A percentile compares a stretch with the other conserved stretches of the same genome.
Evolutionary conservation across 2,329 filamentous ascomycete genomes (phyloP).

Genomic region (Bipolaris bicolor): DNA sequence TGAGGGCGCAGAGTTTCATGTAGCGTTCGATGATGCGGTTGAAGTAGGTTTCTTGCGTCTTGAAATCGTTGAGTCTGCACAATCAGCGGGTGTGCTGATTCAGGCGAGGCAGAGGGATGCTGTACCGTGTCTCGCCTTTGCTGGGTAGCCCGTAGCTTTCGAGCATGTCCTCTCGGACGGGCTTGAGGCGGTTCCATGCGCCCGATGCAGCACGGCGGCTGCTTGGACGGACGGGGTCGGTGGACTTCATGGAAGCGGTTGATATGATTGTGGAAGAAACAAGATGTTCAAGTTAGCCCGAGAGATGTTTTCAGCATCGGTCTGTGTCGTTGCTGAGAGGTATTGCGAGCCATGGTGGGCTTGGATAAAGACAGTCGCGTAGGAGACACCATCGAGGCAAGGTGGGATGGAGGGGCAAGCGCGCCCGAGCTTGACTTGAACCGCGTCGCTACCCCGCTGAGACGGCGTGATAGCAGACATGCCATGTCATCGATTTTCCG

Average conservation of each 20-base stretch:
- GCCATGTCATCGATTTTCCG: not conserved
- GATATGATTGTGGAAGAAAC: not conserved
- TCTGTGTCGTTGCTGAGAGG: conserved; percentile 1
- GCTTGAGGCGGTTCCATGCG: conserved; percentile 63
- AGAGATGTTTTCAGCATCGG: not conserved
- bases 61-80: conserved; percentile 63
- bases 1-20: conserved; percentile 83
- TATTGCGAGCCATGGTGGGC: conserved; percentile 12
- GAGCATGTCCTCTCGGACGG: conserved; percentile 75
- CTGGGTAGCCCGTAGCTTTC: conserved; percentile 85
- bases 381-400: conserved; percentile 28
- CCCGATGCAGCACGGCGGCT: conserved; percentile 48
- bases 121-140: conserved; percentile 84
- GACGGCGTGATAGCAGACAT: not conserved
- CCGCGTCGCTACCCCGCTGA: not conserved
- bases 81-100: not conserved
- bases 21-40: conserved; percentile 86
- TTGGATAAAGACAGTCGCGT: conserved; percentile 23
- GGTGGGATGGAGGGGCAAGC: conserved; percentile 33
- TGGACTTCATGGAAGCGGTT: conserved; percentile 34
- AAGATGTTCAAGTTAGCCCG: not conserved
- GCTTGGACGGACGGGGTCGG: conserved; percentile 42
- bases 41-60: conserved; percentile 84
- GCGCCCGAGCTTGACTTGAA: conserved; percentile 16
- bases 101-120: not conserved